Evolutionary conservation across 2,329 filamentous ascomycete genomes (phyloP).

Genomic region (Trichoderma atroviride): DNA sequence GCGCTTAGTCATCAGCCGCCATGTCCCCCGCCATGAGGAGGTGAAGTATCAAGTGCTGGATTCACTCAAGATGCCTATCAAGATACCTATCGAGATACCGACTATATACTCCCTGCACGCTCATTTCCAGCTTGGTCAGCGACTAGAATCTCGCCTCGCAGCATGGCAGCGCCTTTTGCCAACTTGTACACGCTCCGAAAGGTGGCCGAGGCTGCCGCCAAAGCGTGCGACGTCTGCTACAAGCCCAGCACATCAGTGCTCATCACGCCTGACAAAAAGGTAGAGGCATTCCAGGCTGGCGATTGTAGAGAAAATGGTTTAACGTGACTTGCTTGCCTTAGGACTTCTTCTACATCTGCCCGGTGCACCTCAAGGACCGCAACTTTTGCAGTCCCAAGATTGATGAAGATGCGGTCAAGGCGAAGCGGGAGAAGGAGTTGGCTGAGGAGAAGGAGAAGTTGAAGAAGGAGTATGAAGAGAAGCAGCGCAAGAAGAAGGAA

Average conservation of each 20-base stretch:
- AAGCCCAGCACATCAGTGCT: constrained; percentile 85
- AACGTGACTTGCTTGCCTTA: constrained; percentile 26
- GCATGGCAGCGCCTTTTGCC: constrained; percentile 50
- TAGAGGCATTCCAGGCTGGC: neutral
- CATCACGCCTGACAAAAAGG: constrained; percentile 87
- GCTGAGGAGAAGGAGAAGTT: constrained; percentile 66
- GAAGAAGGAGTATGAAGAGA: constrained; percentile 79
- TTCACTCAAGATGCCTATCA: neutral
- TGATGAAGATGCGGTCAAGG: constrained; percentile 66
- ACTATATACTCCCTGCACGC: neutral
- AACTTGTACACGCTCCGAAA: constrained; percentile 86
- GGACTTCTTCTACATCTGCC: constrained; percentile 93
- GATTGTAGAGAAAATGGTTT: neutral
- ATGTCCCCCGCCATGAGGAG: constrained; percentile 4
- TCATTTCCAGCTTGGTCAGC: neutral
- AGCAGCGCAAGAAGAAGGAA: constrained; percentile 67
- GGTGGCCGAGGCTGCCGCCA: constrained; percentile 81
- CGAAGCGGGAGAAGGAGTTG: constrained; percentile 62
- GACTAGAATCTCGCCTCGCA: neutral
- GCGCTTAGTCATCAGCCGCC: constrained; percentile 19
- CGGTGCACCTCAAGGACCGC: constrained; percentile 77
- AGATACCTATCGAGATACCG: neutral
- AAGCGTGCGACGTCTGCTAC: constrained; percentile 88
- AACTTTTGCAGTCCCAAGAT: constrained; percentile 78
- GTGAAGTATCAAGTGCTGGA: neutral